Base-by-base conservation (phyloP, 441 rosid genomes). In the Jatropha multifida region DNA sequence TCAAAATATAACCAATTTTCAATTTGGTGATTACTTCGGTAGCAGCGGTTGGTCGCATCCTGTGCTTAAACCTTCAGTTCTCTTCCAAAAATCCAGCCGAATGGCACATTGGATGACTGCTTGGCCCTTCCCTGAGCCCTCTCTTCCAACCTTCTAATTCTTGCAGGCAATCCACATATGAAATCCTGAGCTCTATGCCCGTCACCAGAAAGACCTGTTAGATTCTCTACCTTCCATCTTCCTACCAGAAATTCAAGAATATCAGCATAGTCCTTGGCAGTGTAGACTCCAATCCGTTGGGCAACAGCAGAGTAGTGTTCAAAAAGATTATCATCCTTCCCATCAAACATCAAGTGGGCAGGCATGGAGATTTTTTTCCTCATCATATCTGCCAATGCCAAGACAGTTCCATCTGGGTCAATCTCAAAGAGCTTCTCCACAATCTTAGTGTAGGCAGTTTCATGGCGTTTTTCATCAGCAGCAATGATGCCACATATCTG, bases 321-420 rank as follows among this genome's bases (percentile, higher is more conserved):
- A 44, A 93, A 91, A 71, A 93, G 93, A 69, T 80, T 81, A 65
- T 86, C 84, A 4, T 93, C 90, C 5, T 72, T 79, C 7, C 97
- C 97, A 76, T 93, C 98, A 3, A 85, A 91, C 97, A 93, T 93
- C 82, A 93, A 77, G 79, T 90, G 94, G 11, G 98, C 98, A 0
- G 94, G 98, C 98, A 93, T 93, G 3, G 92, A 79, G 75, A 93
- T 89, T 76, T 91, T 91, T 86, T 90, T 90, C 83, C 87, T 86
- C 98, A 93, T 90, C 97, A 91, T 93, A 84, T 91, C 97, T 48
- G 95, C 90, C 75, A 93, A 88, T 27, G 93, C 87, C 78, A 81
- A 14, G 56, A 93, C 85, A 0, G 97, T 86, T 52, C 89, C 94
- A 64, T 93, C 87, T 8, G 97, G 97, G 74, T 93, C 98, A 4